A percentile compares a stretch with the other conserved stretches of the same genome.
Evolutionary conservation across 257 asterid genomes (phyloP).

Genomic region (Solanum rostratum): DNA sequence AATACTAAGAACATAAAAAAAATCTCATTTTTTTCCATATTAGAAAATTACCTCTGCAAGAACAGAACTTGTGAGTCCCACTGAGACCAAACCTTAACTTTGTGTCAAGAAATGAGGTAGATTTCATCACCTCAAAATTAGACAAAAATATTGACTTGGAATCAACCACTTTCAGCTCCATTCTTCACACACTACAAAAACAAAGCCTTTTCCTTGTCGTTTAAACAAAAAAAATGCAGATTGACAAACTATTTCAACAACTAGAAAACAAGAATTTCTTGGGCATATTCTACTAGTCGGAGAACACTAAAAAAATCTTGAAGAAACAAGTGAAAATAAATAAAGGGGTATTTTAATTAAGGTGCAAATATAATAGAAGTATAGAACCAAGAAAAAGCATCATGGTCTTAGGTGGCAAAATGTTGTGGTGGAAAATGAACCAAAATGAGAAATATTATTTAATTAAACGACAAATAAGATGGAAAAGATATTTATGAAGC

Average conservation of each 20-base stretch:
- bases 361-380: not conserved
- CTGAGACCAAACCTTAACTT: slow-evolving; percentile 1
- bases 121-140: slow-evolving; percentile 21
- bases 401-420: not conserved
- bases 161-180: slow-evolving; percentile 32
- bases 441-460: not conserved
- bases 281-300: not conserved
- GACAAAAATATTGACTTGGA: slow-evolving; percentile 20
- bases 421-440: slow-evolving; percentile 7
- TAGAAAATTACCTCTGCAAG: slow-evolving; percentile 40
- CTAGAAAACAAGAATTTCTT: not conserved
- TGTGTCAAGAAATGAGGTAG: slow-evolving; percentile 26
- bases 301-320: not conserved
- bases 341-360: not conserved
- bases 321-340: not conserved
- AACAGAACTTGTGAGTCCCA: slow-evolving; percentile 16
- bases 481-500: not conserved
- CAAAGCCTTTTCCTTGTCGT: not conserved
- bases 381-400: not conserved
- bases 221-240: not conserved
- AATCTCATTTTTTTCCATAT: not conserved
- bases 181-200: not conserved
- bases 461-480: not conserved
- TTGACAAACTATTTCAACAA: not conserved
- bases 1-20: not conserved